These are phyloP conservation scores for Boletus reticulatus DNA, from an alignment of 768 basidiomycete species.

Conservation along the genomic window DNA sequence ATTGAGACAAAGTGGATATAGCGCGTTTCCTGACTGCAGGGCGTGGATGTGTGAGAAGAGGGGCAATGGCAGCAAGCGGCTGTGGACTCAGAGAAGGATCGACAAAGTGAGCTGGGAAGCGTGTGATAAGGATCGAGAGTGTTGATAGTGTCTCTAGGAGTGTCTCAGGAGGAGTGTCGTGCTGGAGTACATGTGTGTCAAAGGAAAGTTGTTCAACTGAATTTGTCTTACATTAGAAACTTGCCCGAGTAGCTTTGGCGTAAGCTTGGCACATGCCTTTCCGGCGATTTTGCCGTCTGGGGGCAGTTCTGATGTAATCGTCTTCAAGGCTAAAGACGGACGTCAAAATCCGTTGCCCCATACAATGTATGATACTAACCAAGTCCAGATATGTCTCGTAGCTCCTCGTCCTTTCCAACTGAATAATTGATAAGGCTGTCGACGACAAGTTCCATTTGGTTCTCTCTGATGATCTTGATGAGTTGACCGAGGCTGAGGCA, in stretches of 20 bases:
- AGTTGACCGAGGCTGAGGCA: conserved; percentile 74
- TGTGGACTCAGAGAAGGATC: conserved; percentile 50
- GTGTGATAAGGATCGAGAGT: conserved; percentile 82
- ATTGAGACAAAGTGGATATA: conserved; percentile 81
- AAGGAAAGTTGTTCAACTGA: background rate
- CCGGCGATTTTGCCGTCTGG: conserved; percentile 75
- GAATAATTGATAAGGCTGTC: conserved; percentile 89
- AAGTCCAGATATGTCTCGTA: conserved; percentile 90
- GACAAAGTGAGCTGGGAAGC: conserved; percentile 72
- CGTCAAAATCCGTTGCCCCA: background rate
- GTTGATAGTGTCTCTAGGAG: conserved; percentile 82
- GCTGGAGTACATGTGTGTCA: conserved; percentile 35
- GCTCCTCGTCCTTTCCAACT: conserved; percentile 84
- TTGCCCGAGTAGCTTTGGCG: conserved; percentile 79
- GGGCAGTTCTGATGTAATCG: conserved; percentile 88
- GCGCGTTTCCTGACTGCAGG: conserved; percentile 92
- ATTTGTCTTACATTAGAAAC: conserved; percentile 60
- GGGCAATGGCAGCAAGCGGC: conserved; percentile 67
- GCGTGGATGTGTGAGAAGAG: conserved; percentile 69
- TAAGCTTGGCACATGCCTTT: conserved; percentile 79
- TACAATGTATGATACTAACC: conserved; percentile 45
- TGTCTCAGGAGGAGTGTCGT: conserved; percentile 73
- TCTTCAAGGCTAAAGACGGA: conserved; percentile 73
- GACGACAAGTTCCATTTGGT: conserved; percentile 81
- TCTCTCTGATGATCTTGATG: conserved; percentile 83